Evolutionary conservation across 495 filamentous ascomycete species (phyloP).

Genomic region (Aspergillus baeticus): DNA sequence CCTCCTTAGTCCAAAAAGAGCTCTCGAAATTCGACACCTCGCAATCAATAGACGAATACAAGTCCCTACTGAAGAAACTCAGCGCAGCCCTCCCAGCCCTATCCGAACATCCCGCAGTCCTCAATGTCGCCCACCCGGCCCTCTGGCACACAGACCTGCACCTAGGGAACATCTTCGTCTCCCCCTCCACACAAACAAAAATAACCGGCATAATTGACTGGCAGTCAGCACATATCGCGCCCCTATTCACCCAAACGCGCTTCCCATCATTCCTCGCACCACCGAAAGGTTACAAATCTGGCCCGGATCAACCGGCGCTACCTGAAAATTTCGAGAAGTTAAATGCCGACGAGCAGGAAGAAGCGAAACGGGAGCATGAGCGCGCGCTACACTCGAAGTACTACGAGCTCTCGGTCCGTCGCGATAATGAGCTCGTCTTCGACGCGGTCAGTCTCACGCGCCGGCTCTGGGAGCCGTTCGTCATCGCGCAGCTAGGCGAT

Average conservation of each 20-base stretch:
- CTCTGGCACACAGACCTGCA: conserved; percentile 30
- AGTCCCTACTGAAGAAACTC: conserved; percentile 15
- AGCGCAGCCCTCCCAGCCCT: conserved; percentile 4
- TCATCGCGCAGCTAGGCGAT: conserved; percentile 16
- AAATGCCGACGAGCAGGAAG: conserved; percentile 14
- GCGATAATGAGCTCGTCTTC: conserved; percentile 19
- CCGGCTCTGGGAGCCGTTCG: conserved; percentile 23
- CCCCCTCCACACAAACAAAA: conserved; percentile 14
- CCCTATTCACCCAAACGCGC: conserved; percentile 24
- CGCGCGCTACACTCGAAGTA: conserved; percentile 21
- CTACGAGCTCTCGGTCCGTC: conserved; percentile 20
- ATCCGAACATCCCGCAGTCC: conserved; percentile 14
- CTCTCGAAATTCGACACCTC: conserved; percentile 11
- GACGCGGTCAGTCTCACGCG: conserved; percentile 18
- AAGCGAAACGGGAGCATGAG: conserved; percentile 11
- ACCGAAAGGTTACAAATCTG: conserved; percentile 19
- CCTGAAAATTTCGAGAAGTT: conserved; percentile 19
- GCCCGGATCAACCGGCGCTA: conserved; percentile 16
- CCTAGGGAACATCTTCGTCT: conserved; percentile 28
- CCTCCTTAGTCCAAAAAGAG: conserved; percentile 11
- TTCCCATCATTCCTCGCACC: conserved; percentile 24
- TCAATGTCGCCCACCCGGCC: conserved; percentile 5
- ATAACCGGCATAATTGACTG: conserved; percentile 28
- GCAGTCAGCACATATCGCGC: conserved; percentile 19
- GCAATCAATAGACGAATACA: conserved; percentile 20